Percentiles rank a stretch among this genome's conserved stretches.
Conservation (phyloP, 352 stramenopile genomes). For the Pythium oligandrum region DNA sequence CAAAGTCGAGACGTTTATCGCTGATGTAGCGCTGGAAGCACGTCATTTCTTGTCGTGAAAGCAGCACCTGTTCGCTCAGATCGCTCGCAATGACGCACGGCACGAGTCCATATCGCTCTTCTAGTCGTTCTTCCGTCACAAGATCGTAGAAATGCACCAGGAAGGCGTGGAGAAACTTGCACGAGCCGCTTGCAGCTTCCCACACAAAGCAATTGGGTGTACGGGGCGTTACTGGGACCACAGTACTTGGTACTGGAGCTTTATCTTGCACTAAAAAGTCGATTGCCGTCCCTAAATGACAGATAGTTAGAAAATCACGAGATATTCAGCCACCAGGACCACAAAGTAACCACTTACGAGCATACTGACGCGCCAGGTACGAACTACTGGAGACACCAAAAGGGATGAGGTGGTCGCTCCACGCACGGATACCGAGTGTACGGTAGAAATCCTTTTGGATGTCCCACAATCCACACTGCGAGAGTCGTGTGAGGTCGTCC, state of each 20-base stretch:
- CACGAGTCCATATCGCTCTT: slow-evolving; percentile 23
- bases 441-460: slow-evolving; percentile 80
- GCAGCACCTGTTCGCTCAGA: slow-evolving; percentile 67
- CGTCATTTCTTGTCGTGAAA: slow-evolving; percentile 45
- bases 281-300: no score
- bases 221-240: neutral
- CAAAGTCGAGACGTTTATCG: slow-evolving; percentile 54
- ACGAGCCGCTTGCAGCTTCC: slow-evolving; percentile 77
- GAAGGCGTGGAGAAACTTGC: slow-evolving; percentile 77
- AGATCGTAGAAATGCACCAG: slow-evolving; percentile 59
- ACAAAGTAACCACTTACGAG: slow-evolving; percentile 20
- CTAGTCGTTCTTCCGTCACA: slow-evolving; percentile 15
- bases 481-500: slow-evolving; percentile 26
- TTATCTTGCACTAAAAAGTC: no score
- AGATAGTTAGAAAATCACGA: no score
- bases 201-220: slow-evolving; percentile 74
- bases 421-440: slow-evolving; percentile 63
- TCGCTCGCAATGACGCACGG: slow-evolving; percentile 68
- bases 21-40: slow-evolving; percentile 52
- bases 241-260: no score
- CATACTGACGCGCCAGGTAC: slow-evolving; percentile 65
- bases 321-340: no score
- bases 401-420: slow-evolving; percentile 64
- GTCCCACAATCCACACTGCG: slow-evolving; percentile 59
- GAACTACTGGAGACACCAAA: slow-evolving; percentile 80